Evolutionary conservation across 1,284 basidiomycete genomes (phyloP).

Genomic region (Pseudozyma hubeiensis): DNA sequence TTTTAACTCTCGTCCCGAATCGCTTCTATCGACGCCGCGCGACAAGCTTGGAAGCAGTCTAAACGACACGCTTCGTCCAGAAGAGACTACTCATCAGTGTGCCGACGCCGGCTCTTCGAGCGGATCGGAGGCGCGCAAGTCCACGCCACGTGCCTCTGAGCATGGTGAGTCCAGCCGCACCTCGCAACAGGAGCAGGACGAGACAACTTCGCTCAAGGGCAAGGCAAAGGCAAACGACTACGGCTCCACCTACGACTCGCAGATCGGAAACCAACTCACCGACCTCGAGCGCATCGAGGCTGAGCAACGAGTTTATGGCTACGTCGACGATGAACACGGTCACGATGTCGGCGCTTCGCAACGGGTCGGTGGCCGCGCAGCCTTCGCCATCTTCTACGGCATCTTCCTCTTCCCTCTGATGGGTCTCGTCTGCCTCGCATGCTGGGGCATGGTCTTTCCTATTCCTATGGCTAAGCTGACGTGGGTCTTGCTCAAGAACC

Average conservation of each 20-base stretch:
- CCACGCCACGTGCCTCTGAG: constrained; percentile 35
- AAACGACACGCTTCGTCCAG: constrained; percentile 27
- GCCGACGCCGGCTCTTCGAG: constrained; percentile 39
- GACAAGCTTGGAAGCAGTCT: constrained; percentile 37
- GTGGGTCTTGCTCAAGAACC: constrained; percentile 89
- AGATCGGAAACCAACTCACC: constrained; percentile 22
- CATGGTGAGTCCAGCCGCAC: constrained; percentile 30
- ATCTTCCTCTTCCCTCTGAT: constrained; percentile 87
- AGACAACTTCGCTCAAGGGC: constrained; percentile 49
- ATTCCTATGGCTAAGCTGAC: constrained; percentile 98
- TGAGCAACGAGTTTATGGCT: constrained; percentile 61
- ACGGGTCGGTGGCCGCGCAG: constrained; percentile 55
- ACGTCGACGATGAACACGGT: constrained; percentile 60
- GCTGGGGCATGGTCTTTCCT: constrained; percentile 92
- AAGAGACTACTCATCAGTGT: constrained; percentile 12
- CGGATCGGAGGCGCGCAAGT: constrained; percentile 33
- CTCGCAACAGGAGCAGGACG: constrained; percentile 38
- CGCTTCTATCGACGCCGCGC: constrained; percentile 22
- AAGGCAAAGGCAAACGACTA: constrained; percentile 47
- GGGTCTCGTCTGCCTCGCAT: constrained; percentile 75
- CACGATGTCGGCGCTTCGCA: constrained; percentile 53
- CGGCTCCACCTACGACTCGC: constrained; percentile 28
- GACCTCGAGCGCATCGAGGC: constrained; percentile 54
- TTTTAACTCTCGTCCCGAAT: constrained; percentile 50
- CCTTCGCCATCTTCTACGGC: constrained; percentile 78